A percentile compares a stretch with the other conserved stretches of the same genome.
Evolutionary conservation across 257 asterid genomes (phyloP).

Genomic region (Salvia splendens): DNA sequence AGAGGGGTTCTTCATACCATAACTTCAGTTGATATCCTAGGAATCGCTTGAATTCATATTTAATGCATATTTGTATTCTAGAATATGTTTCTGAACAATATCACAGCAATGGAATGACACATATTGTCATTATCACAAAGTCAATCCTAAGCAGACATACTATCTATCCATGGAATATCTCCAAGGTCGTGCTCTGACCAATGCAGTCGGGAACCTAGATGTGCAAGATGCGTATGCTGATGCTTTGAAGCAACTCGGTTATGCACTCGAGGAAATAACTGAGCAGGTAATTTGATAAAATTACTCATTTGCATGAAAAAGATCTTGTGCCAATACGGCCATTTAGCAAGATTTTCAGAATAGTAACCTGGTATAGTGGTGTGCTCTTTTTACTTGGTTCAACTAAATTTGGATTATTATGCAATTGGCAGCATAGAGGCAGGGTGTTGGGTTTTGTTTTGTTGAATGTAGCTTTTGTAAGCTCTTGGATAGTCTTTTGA

Average conservation of each 20-base stretch:
- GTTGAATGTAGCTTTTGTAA: constrained; percentile 41
- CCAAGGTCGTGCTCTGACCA: constrained; percentile 96
- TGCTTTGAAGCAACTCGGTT: constrained; percentile 85
- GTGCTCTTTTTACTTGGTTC: background rate
- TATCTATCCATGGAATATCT: constrained; percentile 98
- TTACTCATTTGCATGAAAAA: constrained; percentile 20
- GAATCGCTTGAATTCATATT: background rate
- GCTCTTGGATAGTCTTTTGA: constrained; percentile 40
- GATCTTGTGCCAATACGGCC: background rate
- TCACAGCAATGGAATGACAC: constrained; percentile 98
- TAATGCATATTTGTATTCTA: constrained; percentile 23
- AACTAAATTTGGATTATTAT: constrained; percentile 11
- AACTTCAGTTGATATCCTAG: background rate
- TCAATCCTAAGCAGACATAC: constrained; percentile 95
- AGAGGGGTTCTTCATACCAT: constrained; percentile 1
- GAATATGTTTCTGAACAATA: constrained; percentile 17
- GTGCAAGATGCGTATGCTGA: constrained; percentile 80
- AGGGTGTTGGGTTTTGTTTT: constrained; percentile 6
- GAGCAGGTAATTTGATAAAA: constrained; percentile 69
- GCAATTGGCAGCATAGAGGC: constrained; percentile 18
- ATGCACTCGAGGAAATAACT: constrained; percentile 79
- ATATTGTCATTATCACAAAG: constrained; percentile 79
- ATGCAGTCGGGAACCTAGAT: constrained; percentile 93
- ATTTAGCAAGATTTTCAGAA: constrained; percentile 15
- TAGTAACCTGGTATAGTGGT: background rate